Evolutionary conservation across 2,329 filamentous ascomycete genomes (phyloP), one percentile per base, ranked within the genome.

Genomic region (Claviceps paspali): DNA sequence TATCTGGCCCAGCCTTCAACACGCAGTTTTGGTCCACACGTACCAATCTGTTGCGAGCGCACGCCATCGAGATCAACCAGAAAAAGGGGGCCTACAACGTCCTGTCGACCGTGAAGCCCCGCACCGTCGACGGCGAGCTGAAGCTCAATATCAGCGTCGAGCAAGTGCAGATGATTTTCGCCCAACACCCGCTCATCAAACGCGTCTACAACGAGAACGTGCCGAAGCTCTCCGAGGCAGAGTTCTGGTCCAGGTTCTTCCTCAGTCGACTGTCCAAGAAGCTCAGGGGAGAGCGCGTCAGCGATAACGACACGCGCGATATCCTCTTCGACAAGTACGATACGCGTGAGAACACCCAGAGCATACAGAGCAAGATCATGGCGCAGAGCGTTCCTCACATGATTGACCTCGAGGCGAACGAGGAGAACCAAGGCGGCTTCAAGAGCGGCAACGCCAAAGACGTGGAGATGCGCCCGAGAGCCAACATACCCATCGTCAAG

Each of bases 231-330:
- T 76, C 70, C 19, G 83, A 93, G 50, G 68, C 69, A 39, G 76
- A 84, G 35, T 98, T 98, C 54, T 98, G 88, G 87, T 82, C 82
- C 5, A 73, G 84, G 11, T 98, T 98, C 60, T 96, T 98, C 55
- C 75, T 87, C 43, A 94, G 85, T 56, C 75, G 82, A 39, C 64
- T 98, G 7, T 85, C 86, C 46, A 95, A 94, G 60, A 88, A 86
- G 52, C 64, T 98, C 39, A 83, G 87, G 40, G 91, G 92, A 27
- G 86, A 96, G 59, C 82, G 84, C 36, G 76, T 93, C 31, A 75
- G 74, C 1, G 84, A 88, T 7, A 71, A 70, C 4, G 88, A 95
- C 54, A 65, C 76, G 12, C 72, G 73, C 7, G 86, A 96, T 57
- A 68, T 75, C 14, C 66, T 91, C 7, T 79, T 96, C 43, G 91